A percentile compares a stretch with the other conserved stretches of the same genome.
phyloP scores from a whole-genome alignment of 306 rosid species.

The Rubus idaeus region DNA sequence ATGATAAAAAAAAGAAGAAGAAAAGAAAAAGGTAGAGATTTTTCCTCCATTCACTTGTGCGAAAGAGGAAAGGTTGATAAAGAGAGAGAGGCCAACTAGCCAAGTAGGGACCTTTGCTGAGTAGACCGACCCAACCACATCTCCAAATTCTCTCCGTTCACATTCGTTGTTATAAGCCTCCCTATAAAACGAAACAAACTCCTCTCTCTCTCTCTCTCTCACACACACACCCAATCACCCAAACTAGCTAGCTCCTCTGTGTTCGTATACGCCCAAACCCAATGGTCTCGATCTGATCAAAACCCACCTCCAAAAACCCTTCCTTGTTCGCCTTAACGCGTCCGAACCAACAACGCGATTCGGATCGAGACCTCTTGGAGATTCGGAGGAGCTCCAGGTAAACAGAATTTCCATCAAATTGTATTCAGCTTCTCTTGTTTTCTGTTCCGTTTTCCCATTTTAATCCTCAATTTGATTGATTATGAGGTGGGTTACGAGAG shows the following conservation, averaged over 20 bases:
- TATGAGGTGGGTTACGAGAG: background rate
- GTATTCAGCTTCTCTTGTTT: background rate
- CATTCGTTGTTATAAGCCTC: background rate
- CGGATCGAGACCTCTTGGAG: constrained; percentile 23
- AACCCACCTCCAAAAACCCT: background rate
- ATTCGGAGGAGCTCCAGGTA: constrained; percentile 27
- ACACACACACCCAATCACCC: background rate
- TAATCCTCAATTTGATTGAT: background rate
- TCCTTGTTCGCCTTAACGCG: background rate
- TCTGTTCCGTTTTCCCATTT: background rate
- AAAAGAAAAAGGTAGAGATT: background rate
- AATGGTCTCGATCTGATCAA: constrained; percentile 26
- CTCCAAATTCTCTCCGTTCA: constrained; percentile 6
- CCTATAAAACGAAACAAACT: constrained; percentile 7
- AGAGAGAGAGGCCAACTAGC: background rate
- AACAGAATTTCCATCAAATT: constrained; percentile 13
- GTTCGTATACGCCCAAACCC: constrained; percentile 5
- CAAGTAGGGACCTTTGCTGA: constrained; percentile 24
- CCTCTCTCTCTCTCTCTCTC: background rate
- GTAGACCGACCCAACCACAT: constrained; percentile 27
- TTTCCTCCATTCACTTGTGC: background rate
- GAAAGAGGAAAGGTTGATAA: background rate
- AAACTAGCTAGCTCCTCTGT: background rate
- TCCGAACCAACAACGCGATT: background rate
- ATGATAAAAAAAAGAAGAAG: background rate